Percentiles rank a stretch among this genome's conserved stretches.
phyloP scores from a whole-genome alignment of 495 filamentous ascomycete genomes.

The Penicillium turbatum region DNA sequence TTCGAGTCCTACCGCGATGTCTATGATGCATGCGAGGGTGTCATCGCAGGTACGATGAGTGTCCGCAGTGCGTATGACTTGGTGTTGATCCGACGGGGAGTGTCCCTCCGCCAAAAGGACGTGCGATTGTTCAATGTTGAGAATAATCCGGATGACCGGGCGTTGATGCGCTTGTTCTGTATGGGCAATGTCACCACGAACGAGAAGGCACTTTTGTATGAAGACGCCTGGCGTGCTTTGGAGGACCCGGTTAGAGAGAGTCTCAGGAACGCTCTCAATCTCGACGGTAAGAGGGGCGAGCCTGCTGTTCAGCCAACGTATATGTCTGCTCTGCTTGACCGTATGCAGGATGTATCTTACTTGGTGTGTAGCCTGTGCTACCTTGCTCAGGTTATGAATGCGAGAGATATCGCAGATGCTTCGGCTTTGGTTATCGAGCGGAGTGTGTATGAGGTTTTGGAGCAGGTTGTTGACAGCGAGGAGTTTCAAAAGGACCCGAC shows the following conservation, averaged over 20 bases:
- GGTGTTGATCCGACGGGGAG: slow-evolving; percentile 23
- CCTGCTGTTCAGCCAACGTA: slow-evolving; percentile 37
- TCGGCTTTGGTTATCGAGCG: slow-evolving; percentile 17
- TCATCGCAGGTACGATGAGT: slow-evolving; percentile 17
- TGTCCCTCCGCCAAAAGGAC: slow-evolving; percentile 15
- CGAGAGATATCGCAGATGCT: not conserved
- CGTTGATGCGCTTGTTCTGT: slow-evolving; percentile 30
- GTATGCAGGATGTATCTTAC: not conserved
- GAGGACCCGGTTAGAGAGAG: slow-evolving; percentile 15
- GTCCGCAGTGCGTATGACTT: slow-evolving; percentile 33
- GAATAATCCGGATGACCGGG: slow-evolving; percentile 21
- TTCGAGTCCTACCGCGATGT: slow-evolving; percentile 30
- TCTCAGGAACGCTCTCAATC: slow-evolving; percentile 25
- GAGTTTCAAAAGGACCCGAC: slow-evolving; percentile 16
- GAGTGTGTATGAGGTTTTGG: slow-evolving; percentile 15
- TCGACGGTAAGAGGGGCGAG: slow-evolving; percentile 24
- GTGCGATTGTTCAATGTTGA: slow-evolving; percentile 25
- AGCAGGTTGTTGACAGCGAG: slow-evolving; percentile 14
- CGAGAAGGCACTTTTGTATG: slow-evolving; percentile 28
- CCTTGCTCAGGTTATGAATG: slow-evolving; percentile 16
- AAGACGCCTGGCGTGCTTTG: slow-evolving; percentile 21
- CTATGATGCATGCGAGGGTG: slow-evolving; percentile 24
- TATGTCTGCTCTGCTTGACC: slow-evolving; percentile 27
- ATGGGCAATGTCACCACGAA: slow-evolving; percentile 31
- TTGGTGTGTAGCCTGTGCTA: slow-evolving; percentile 8